Evolutionary conservation across 257 asterid genomes (phyloP).

Genomic region (Ajuga chamaepitys): DNA sequence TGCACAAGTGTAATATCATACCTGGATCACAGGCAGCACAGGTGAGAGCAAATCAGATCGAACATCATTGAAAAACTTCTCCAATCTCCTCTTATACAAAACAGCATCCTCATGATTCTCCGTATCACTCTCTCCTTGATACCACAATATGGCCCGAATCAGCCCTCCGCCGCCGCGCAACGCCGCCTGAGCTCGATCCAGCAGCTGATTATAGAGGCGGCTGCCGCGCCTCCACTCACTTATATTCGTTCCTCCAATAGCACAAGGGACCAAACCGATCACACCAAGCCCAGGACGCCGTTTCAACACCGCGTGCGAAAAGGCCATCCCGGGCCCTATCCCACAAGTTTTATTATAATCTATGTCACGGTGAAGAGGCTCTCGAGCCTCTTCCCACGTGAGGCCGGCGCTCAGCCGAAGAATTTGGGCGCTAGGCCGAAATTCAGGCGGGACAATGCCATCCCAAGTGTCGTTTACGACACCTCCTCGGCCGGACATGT

Average conservation of each 20-base stretch:
- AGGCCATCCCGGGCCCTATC: constrained; percentile 84
- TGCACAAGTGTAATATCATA: background rate
- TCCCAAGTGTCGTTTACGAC: constrained; percentile 46
- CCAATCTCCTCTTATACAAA: constrained; percentile 29
- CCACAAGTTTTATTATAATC: constrained; percentile 54
- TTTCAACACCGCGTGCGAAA: constrained; percentile 31
- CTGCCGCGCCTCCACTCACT: constrained; percentile 55
- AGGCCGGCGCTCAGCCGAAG: constrained; percentile 37
- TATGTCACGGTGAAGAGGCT: constrained; percentile 77
- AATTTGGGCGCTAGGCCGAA: constrained; percentile 24
- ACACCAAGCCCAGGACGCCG: constrained; percentile 37
- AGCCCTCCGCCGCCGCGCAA: constrained; percentile 33
- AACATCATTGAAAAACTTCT: constrained; percentile 29
- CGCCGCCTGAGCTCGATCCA: constrained; percentile 42
- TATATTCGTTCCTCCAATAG: constrained; percentile 59
- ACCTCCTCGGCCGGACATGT: constrained; percentile 89
- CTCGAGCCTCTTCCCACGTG: constrained; percentile 55
- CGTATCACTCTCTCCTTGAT: constrained; percentile 71
- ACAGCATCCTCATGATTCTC: constrained; percentile 23
- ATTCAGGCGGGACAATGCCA: constrained; percentile 38
- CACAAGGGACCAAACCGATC: constrained; percentile 75
- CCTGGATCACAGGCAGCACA: constrained; percentile 34
- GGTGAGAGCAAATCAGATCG: constrained; percentile 35
- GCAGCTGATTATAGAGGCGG: constrained; percentile 31
- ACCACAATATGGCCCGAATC: constrained; percentile 53